Evolutionary conservation across 2,329 filamentous ascomycete species (phyloP).

Genomic region (Microcyclosporella mali): DNA sequence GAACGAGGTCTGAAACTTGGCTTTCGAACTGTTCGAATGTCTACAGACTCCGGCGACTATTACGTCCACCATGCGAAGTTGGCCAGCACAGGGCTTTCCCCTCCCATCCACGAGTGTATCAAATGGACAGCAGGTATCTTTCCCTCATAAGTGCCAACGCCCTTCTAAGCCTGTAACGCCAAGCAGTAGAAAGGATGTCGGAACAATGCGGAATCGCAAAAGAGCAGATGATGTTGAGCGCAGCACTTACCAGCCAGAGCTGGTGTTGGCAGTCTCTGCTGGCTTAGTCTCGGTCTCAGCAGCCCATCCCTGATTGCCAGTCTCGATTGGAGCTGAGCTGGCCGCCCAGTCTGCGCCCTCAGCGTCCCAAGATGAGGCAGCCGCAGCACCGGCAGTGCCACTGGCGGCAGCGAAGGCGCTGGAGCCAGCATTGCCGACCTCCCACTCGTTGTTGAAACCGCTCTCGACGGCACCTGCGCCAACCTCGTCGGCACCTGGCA

Average conservation of each 20-base stretch:
- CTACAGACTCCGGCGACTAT: conserved; percentile 28
- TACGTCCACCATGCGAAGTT: conserved; percentile 19
- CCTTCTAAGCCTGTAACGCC: conserved; percentile 22
- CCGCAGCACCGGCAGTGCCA: conserved; percentile 50
- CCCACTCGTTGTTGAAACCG: conserved; percentile 81
- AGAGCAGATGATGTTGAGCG: conserved; percentile 9
- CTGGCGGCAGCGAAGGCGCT: conserved; percentile 58
- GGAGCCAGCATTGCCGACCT: conserved; percentile 59
- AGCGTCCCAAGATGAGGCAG: conserved; percentile 60
- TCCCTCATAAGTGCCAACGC: conserved; percentile 92
- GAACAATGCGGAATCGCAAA: conserved; percentile 9
- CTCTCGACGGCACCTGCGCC: conserved; percentile 70
- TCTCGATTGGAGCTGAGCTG: conserved; percentile 43
- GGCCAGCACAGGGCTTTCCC: conserved; percentile 94
- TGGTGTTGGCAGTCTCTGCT: conserved; percentile 29
- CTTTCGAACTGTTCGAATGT: conserved; percentile 18
- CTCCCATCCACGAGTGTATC: conserved; percentile 41
- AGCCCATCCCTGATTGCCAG: conserved; percentile 49
- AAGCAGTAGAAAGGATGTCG: conserved; percentile 15
- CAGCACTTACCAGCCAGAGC: conserved; percentile 38
- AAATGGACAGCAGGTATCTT: conserved; percentile 74
- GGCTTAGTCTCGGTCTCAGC: conserved; percentile 30
- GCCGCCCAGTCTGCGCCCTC: conserved; percentile 63
- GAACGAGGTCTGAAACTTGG: conserved; percentile 10
- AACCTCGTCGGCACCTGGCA: conserved; percentile 76